These are phyloP conservation scores for Geotrichum bryndzae DNA, from an alignment of 1,139 yeast genomes.

Conservation along the genomic window DNA sequence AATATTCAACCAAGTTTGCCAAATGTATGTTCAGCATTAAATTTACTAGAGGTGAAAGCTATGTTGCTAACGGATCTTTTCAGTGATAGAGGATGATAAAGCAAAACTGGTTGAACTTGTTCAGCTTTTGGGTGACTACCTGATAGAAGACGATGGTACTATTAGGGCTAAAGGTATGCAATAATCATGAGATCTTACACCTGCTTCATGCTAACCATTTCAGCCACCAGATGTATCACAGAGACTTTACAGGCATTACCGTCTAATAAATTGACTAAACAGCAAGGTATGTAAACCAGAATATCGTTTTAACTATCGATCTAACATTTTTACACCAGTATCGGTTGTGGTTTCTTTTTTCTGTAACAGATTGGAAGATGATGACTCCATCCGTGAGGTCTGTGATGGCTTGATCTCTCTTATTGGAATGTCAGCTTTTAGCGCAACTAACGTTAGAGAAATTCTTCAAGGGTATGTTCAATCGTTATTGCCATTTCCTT, in stretches of 20 bases:
- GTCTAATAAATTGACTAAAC: constrained; percentile 42
- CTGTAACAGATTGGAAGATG: constrained; percentile 61
- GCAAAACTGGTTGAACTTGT: constrained; percentile 50
- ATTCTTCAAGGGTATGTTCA: constrained; percentile 35
- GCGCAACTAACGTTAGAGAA: constrained; percentile 26
- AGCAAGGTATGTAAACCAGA: constrained; percentile 46
- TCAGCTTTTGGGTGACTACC: constrained; percentile 49
- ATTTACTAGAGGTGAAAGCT: neutral
- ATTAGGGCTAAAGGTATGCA: constrained; percentile 39
- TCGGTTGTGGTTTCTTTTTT: constrained; percentile 61
- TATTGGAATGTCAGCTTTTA: constrained; percentile 38
- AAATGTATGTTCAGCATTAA: constrained; percentile 1
- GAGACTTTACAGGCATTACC: constrained; percentile 43
- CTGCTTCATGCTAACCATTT: neutral
- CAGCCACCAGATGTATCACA: constrained; percentile 55
- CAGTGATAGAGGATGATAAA: constrained; percentile 35
- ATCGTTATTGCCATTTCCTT: neutral
- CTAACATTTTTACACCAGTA: constrained; percentile 17
- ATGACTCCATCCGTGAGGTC: constrained; percentile 47
- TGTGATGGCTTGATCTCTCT: constrained; percentile 53
- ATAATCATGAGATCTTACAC: constrained; percentile 7
- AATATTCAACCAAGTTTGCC: constrained; percentile 15
- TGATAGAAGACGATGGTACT: constrained; percentile 62
- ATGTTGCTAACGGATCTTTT: constrained; percentile 9
- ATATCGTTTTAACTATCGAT: neutral